Conservation (phyloP, 176 grass and related monocot species). For the Alloteropsis semialata region DNA sequence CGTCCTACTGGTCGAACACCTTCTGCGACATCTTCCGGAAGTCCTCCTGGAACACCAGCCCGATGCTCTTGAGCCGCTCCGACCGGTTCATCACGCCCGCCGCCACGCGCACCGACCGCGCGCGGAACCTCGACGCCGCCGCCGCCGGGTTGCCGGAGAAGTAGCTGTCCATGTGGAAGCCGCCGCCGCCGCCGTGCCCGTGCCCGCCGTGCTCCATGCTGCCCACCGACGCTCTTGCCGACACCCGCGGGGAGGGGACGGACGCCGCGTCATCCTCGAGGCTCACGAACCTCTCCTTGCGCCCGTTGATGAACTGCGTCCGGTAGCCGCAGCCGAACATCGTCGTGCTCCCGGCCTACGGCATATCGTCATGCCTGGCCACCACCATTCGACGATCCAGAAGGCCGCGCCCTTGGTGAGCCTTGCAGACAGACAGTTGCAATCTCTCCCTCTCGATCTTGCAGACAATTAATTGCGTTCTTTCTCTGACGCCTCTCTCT, state of each 20-base stretch:
- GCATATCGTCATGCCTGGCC: neutral
- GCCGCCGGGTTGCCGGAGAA: constrained; percentile 7
- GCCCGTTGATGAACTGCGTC: constrained; percentile 54
- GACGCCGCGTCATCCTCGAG: constrained; percentile 19
- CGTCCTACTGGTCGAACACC: constrained; percentile 84
- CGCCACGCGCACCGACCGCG: constrained; percentile 49
- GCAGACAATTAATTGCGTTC: no score
- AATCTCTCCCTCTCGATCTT: no score
- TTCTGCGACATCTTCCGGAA: constrained; percentile 52
- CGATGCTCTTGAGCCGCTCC: constrained; percentile 60
- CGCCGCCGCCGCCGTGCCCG: neutral
- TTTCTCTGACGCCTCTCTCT: no score
- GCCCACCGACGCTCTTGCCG: constrained; percentile 8
- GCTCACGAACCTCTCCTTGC: constrained; percentile 61
- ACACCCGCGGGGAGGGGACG: constrained; percentile 16
- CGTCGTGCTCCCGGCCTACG: neutral
- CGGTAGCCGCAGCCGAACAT: constrained; percentile 66
- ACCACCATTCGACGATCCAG: neutral
- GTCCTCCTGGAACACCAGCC: constrained; percentile 73
- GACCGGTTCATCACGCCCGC: constrained; percentile 50
- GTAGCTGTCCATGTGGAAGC: constrained; percentile 54
- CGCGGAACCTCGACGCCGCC: constrained; percentile 7
- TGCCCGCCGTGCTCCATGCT: neutral
- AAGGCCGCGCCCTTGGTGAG: no score
- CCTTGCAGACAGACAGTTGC: no score